phyloP scores from a whole-genome alignment of 1,284 basidiomycete genomes.

The Tilletia horrida region DNA sequence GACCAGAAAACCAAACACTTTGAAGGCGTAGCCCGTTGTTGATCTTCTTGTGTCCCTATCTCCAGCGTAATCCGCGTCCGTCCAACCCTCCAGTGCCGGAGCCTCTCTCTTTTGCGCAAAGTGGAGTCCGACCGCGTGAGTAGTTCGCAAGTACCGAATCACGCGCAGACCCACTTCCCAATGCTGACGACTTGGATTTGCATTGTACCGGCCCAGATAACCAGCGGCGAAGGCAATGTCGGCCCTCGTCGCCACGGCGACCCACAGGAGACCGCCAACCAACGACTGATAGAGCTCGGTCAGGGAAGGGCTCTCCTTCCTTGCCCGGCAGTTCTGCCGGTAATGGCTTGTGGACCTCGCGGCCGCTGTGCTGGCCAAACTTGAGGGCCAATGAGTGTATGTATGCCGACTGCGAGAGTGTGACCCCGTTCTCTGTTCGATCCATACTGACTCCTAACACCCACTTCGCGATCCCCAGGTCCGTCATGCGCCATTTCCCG shows the following conservation, averaged over 20 bases:
- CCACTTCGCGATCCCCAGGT: background rate
- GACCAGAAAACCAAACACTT: background rate
- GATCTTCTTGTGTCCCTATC: background rate
- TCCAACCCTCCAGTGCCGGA: conserved; percentile 4
- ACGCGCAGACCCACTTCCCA: conserved; percentile 57
- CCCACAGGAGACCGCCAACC: conserved; percentile 58
- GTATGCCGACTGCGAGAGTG: background rate
- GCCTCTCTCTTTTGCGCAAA: background rate
- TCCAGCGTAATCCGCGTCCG: conserved; percentile 25
- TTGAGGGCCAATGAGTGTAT: background rate
- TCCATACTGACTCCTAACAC: background rate
- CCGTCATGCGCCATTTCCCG: background rate
- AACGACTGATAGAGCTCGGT: conserved; percentile 15
- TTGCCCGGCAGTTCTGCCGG: background rate
- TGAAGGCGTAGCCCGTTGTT: conserved; percentile 6
- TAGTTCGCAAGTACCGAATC: conserved; percentile 56
- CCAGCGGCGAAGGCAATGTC: conserved; percentile 58
- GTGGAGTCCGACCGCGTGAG: background rate
- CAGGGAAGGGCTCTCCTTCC: too few species aligned
- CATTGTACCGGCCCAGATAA: conserved; percentile 52
- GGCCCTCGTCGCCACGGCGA: conserved; percentile 56
- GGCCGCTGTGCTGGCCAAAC: background rate
- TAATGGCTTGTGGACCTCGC: background rate
- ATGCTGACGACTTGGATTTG: conserved; percentile 50
- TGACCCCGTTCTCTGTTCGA: background rate